Evolutionary conservation across 169 alveolate genomes (phyloP), one percentile per base, ranked within the genome.

Genomic region (Cardiosporidium cionae): DNA sequence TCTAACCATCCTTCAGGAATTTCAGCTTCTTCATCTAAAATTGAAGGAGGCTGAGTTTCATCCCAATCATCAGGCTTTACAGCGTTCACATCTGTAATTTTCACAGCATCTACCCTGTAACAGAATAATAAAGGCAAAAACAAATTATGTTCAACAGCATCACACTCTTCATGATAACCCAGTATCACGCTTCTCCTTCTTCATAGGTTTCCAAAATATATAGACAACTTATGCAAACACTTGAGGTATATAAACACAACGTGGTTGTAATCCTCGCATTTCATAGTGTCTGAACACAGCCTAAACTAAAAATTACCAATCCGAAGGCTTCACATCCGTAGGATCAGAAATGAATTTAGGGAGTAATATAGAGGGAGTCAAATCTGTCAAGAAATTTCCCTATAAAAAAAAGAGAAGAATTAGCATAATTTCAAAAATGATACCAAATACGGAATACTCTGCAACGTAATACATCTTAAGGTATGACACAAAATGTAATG

Each of bases 41-140:
- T 78, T 70, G 34, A 36, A 6, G 4, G 23, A 7, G 81, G 76
- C 35, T 71, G 79, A 3, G 70, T 76, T 16, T 78, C 84, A 22
- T 70, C 84, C 84, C 84, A 78, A 34, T 78, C 84, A 7, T 78
- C 78, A 0, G 84, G 84, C 69, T 78, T 70, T 31, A 29, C 28
- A 7, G 78, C 74, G 5, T 78, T 76, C 0, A 76, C 76, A 29
- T 78, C 84, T 7, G 67, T 79, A 32, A 78, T 78, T 72, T 52
- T 78, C 27, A 75, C 66, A 0, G 52, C 44, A 32, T 74, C 81
- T 33, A 68, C 70, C 81, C 81, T 63, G 22, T 16, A 63, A 9
- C 16, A 44, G 58, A 44, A 44, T 16, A 44, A 16, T 44, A n/a
- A n/a, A n/a, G n/a, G n/a, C n/a, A n/a, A n/a, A n/a, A n/a, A n/a